These are phyloP conservation scores for Mycena belliarum DNA, from an alignment of 768 basidiomycete genomes.

Conservation along the genomic window DNA sequence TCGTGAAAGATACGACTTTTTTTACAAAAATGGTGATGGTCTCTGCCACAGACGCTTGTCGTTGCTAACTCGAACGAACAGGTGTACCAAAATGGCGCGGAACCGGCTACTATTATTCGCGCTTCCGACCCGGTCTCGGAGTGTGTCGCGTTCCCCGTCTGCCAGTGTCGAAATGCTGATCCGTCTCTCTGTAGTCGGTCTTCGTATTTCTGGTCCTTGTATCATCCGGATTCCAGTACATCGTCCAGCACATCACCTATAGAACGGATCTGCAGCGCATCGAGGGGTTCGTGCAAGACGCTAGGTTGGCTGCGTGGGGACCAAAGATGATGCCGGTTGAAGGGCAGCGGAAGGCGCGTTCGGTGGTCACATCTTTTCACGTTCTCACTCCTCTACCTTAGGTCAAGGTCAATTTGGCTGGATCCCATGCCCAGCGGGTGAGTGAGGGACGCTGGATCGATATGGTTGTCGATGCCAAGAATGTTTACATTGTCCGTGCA, in stretches of 20 bases:
- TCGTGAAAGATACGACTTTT: constrained; percentile 87
- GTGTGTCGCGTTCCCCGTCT: constrained; percentile 8
- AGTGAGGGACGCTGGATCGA: constrained; percentile 69
- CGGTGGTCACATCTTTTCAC: background rate
- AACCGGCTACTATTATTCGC: constrained; percentile 94
- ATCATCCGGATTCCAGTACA: constrained; percentile 79
- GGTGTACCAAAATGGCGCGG: constrained; percentile 94
- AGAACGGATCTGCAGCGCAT: constrained; percentile 56
- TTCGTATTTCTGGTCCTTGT: constrained; percentile 73
- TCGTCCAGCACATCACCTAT: constrained; percentile 79
- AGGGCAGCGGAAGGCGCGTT: constrained; percentile 67
- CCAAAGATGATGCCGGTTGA: constrained; percentile 64
- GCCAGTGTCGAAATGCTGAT: background rate
- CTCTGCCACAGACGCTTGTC: background rate
- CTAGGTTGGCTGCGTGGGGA: constrained; percentile 81
- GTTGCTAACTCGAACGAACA: background rate
- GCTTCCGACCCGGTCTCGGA: constrained; percentile 47
- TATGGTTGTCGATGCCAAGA: constrained; percentile 75
- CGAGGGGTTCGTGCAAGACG: constrained; percentile 57
- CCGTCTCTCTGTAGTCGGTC: constrained; percentile 55
- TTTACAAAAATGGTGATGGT: constrained; percentile 83
- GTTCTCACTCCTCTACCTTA: constrained; percentile 27
- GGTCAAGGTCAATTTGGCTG: constrained; percentile 75
- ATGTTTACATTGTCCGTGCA: constrained; percentile 73
- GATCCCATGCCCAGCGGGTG: constrained; percentile 29